Conservation (phyloP, 768 basidiomycete genomes). For the Cystofilobasidium bisporidii region DNA sequence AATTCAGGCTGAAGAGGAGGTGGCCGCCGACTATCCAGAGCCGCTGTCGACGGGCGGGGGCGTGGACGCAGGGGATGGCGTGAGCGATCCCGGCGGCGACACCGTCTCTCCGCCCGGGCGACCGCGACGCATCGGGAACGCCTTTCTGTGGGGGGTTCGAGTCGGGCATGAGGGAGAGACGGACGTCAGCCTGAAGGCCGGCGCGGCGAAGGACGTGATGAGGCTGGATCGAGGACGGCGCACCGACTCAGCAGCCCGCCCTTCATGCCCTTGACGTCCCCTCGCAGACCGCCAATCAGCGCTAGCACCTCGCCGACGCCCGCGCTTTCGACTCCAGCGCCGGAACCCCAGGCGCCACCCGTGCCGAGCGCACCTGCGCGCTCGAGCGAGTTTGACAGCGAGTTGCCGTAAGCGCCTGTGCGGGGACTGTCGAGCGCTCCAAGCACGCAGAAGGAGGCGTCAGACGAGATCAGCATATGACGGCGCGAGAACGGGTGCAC, state of each 20-base stretch:
- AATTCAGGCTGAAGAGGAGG: no score
- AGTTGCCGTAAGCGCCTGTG: not conserved
- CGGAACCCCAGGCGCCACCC: conserved; percentile 3
- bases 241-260: not conserved
- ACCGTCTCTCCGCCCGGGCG: no score
- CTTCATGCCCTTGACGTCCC: conserved; percentile 8
- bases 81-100: no score
- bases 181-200: not conserved
- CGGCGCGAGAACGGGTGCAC: no score
- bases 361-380: conserved; percentile 6
- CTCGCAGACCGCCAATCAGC: conserved; percentile 11
- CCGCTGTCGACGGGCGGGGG: no score
- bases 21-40: no score
- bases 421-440: not conserved
- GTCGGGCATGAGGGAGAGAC: no score
- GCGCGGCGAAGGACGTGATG: no score
- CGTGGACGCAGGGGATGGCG: no score
- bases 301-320: not conserved
- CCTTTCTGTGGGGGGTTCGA: no score
- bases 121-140: no score
- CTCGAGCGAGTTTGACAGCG: conserved; percentile 6
- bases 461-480: not conserved
- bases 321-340: not conserved
- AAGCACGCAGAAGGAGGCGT: not conserved
- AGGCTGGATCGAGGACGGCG: not conserved